Evolutionary conservation across 2,329 filamentous ascomycete species (phyloP).

Genomic region (Ceratocystis alfenasii): DNA sequence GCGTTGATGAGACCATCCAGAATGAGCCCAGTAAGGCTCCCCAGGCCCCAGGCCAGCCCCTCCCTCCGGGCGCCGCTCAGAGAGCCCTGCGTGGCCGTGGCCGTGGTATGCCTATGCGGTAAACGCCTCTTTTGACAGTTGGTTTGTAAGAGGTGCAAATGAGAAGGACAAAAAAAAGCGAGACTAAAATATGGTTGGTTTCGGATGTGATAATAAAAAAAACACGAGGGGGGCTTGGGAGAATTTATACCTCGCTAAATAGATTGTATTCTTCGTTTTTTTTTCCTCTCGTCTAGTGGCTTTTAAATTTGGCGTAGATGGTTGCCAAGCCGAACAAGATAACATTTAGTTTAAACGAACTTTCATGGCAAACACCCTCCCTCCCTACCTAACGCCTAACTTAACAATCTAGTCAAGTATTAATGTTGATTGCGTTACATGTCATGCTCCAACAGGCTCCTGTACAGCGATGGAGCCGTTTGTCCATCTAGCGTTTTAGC

Average conservation of each 20-base stretch:
- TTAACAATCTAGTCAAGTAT: no score
- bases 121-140: slow-evolving; percentile 25
- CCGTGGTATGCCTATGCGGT: slow-evolving; percentile 80
- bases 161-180: background rate
- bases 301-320: background rate
- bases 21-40: slow-evolving; percentile 87
- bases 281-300: background rate
- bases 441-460: no score
- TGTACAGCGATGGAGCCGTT: background rate
- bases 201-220: slow-evolving; percentile 11
- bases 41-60: slow-evolving; percentile 62
- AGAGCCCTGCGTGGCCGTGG: slow-evolving; percentile 72
- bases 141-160: slow-evolving; percentile 10
- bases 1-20: slow-evolving; percentile 95
- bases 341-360: no score
- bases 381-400: no score
- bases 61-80: slow-evolving; percentile 76
- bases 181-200: slow-evolving; percentile 10
- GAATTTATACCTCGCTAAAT: slow-evolving; percentile 16
- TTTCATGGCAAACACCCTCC: no score
- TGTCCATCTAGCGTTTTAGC: background rate
- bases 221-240: slow-evolving; percentile 19
- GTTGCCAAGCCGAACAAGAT: no score
- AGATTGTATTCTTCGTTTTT: slow-evolving; percentile 14
- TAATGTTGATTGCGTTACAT: no score